phyloP scores from a whole-genome alignment of 2,329 filamentous ascomycete genomes.

The Thielaviopsis euricoi region DNA sequence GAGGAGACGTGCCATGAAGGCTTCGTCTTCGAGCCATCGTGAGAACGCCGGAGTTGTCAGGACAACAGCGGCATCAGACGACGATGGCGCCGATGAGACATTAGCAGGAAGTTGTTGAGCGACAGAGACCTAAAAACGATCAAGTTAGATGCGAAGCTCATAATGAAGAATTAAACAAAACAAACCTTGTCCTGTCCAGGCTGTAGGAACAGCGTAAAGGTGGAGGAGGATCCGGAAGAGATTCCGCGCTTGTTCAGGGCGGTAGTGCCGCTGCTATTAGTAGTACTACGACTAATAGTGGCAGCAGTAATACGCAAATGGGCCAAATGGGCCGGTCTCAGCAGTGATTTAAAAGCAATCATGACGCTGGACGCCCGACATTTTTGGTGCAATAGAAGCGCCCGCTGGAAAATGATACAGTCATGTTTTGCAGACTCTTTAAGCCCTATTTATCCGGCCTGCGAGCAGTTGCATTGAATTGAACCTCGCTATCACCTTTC shows the following conservation, averaged over 20 bases:
- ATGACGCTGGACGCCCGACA: not conserved
- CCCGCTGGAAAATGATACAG: no score
- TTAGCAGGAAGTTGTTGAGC: not conserved
- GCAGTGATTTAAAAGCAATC: not conserved
- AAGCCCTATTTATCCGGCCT: no score
- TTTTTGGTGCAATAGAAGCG: not conserved
- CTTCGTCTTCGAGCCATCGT: slow-evolving; percentile 28
- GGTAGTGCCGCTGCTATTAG: no score
- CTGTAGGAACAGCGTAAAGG: not conserved
- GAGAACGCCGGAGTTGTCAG: slow-evolving; percentile 32
- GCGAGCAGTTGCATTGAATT: no score
- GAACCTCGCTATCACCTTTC: no score
- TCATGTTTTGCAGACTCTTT: no score
- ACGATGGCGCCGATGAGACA: not conserved
- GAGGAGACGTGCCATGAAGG: slow-evolving; percentile 21
- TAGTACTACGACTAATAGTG: no score
- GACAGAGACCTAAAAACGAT: not conserved
- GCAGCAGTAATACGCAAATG: not conserved
- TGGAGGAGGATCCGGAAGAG: not conserved
- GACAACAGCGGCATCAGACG: slow-evolving; percentile 20
- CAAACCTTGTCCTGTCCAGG: not conserved
- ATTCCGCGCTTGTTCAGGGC: not conserved
- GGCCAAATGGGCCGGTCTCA: not conserved
- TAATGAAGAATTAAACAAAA: not conserved
- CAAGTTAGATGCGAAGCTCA: not conserved